Base-by-base conservation (phyloP, 306 rosid genomes). In the Betula pendula region DNA sequence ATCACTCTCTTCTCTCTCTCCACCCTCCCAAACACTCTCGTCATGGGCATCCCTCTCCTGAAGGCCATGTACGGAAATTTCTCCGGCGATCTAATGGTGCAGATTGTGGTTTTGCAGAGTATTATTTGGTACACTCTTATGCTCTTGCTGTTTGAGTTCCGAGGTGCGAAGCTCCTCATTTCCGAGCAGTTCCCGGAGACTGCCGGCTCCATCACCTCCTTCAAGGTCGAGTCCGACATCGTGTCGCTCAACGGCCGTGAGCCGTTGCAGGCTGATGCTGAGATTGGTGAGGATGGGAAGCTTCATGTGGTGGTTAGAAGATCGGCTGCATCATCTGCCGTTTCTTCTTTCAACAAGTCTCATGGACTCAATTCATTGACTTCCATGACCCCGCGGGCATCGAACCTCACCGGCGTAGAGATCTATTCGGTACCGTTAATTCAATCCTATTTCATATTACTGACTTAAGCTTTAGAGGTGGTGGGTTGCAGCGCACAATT, bases 1-100 rank as follows among this genome's bases (percentile, higher is more conserved):
- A 91, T 93, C 62, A 93, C 98, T 0, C 92, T 93, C 15, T 93
- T 93, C 82, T 89, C 98, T 0, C 92, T 93, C 49, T 93, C 98
- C 15, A 84, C 95, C 25, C 92, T 93, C 0, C 98, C 98, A 38
- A 93, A 93, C 89, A 89, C 98, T 12, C 96, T 93, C 10, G 92
- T 93, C 50, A 87, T 93, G 95, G 98, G 98, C 13, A 85, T 93
- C 69, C 98, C 98, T 5, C 84, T 93, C 2, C 68, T 93, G 6
- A 89, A 84, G 19, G 93, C 97, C 63, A 93, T 93, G 98, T 93
- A 93, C 13, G 97, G 98, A 0, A 93, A 91, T 38, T 87, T 80
- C 66, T 91, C 95, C 0, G 95, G 91, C 0, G 70, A 22, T n/a
- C 87, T 93, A 10, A 91, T 93, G 95, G 93, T 91, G 7, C 98